Percentiles rank a stretch among this genome's conserved stretches.
Evolutionary conservation across 1,284 basidiomycete genomes (phyloP).

Genomic region (Fomitopsis pinicola): DNA sequence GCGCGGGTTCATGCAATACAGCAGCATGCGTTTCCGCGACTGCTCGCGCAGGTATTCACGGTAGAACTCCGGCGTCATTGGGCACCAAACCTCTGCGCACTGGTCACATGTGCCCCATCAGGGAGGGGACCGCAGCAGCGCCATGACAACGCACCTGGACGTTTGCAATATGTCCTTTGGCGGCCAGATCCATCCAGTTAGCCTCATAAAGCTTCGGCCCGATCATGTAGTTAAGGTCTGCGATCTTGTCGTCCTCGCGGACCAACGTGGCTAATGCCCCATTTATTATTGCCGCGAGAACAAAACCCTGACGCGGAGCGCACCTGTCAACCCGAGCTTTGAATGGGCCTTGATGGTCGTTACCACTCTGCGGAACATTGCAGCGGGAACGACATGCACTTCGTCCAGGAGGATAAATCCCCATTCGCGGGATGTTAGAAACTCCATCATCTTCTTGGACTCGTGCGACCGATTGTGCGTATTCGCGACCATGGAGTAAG

Average conservation of each 20-base stretch:
- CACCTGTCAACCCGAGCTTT: conserved; percentile 91
- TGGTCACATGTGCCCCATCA: conserved; percentile 26
- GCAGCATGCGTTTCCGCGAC: conserved; percentile 89
- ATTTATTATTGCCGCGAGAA: background rate
- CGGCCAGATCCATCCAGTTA: conserved; percentile 99
- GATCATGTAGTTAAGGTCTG: conserved; percentile 98
- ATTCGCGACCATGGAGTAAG: conserved; percentile 98
- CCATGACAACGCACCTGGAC: conserved; percentile 70
- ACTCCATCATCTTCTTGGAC: conserved; percentile 99
- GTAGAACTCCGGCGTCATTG: conserved; percentile 99
- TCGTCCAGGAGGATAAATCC: conserved; percentile 93
- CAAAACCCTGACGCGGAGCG: conserved; percentile 5
- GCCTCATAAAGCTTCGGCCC: conserved; percentile 99
- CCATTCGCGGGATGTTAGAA: conserved; percentile 92
- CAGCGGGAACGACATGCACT: conserved; percentile 95
- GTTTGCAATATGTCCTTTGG: conserved; percentile 98
- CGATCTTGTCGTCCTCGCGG: conserved; percentile 98
- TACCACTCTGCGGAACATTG: conserved; percentile 94
- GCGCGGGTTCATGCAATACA: conserved; percentile 99
- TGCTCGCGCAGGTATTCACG: conserved; percentile 94
- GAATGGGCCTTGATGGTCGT: conserved; percentile 97
- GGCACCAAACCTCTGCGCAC: conserved; percentile 99
- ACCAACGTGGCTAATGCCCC: conserved; percentile 80
- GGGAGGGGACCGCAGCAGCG: background rate
- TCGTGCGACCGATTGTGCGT: conserved; percentile 94